Evolutionary conservation across 371 early-diverging fungal genomes (phyloP).

Genomic region (Haplosporangium sp.): DNA sequence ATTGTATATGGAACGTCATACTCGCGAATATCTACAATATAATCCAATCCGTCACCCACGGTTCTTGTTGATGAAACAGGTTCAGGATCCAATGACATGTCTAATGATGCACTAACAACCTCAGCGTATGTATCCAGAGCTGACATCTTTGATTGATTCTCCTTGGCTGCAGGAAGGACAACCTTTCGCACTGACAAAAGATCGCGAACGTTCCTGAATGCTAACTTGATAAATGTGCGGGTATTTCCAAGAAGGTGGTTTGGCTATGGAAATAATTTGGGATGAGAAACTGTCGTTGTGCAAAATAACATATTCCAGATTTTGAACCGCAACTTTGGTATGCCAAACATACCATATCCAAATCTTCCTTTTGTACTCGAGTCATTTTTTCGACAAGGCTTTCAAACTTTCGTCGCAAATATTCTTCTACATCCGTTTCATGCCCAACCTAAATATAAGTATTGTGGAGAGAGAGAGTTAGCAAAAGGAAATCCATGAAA

Average conservation of each 20-base stretch:
- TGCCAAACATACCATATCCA: constrained; percentile 74
- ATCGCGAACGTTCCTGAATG: constrained; percentile 86
- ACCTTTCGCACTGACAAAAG: constrained; percentile 81
- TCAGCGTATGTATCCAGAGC: constrained; percentile 72
- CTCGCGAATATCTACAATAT: constrained; percentile 92
- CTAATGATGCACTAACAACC: constrained; percentile 58
- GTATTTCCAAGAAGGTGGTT: constrained; percentile 91
- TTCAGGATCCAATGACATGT: constrained; percentile 37
- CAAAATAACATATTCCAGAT: not conserved
- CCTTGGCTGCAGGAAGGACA: constrained; percentile 74
- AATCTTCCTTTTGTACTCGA: constrained; percentile 84
- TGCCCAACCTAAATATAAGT: constrained; percentile 28
- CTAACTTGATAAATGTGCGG: constrained; percentile 81
- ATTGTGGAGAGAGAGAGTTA: not conserved
- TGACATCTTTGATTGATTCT: constrained; percentile 76
- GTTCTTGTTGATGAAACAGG: constrained; percentile 41
- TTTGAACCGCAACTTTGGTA: not conserved
- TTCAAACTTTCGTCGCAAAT: constrained; percentile 81
- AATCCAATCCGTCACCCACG: constrained; percentile 61
- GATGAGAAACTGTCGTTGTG: not conserved
- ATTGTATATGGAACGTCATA: constrained; percentile 95
- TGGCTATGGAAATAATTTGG: constrained; percentile 60
- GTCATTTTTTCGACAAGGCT: constrained; percentile 71
- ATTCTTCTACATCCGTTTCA: constrained; percentile 89
- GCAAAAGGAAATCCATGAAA: not conserved